Percentiles rank a stretch among this genome's conserved stretches.
These are phyloP conservation scores for Fusarium lyarnte DNA, from an alignment of 2,329 filamentous ascomycete genomes.

Conservation along the genomic window DNA sequence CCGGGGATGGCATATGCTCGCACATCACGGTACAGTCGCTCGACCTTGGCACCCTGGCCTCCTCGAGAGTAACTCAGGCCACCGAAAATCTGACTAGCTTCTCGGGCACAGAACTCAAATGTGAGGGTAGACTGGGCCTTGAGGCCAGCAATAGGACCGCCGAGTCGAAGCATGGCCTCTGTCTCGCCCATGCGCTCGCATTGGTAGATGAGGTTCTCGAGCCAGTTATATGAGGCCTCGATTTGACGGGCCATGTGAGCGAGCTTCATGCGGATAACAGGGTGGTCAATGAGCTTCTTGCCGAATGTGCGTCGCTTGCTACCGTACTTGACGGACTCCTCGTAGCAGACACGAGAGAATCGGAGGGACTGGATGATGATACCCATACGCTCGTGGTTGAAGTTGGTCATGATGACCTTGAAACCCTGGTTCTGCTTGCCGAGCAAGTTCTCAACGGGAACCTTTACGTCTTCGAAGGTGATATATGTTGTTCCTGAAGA, in stretches of 20 bases:
- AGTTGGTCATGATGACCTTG: slow-evolving; percentile 99
- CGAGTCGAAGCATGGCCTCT: slow-evolving; percentile 95
- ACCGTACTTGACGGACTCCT: slow-evolving; percentile 95
- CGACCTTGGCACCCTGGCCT: slow-evolving; percentile 94
- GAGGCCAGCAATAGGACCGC: slow-evolving; percentile 90
- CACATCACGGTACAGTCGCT: slow-evolving; percentile 93
- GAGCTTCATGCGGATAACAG: slow-evolving; percentile 96
- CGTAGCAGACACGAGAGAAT: slow-evolving; percentile 96
- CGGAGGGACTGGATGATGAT: slow-evolving; percentile 98
- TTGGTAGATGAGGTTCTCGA: slow-evolving; percentile 95
- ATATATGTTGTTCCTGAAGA: slow-evolving; percentile 81
- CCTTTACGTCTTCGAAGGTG: slow-evolving; percentile 98
- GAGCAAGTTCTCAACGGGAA: slow-evolving; percentile 97
- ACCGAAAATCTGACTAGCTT: slow-evolving; percentile 97
- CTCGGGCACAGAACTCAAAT: slow-evolving; percentile 97
- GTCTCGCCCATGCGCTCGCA: slow-evolving; percentile 92
- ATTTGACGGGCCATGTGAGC: slow-evolving; percentile 99
- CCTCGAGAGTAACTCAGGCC: slow-evolving; percentile 91
- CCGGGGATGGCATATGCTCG: slow-evolving; percentile 96
- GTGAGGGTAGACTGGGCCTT: slow-evolving; percentile 95
- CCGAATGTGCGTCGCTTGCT: slow-evolving; percentile 97
- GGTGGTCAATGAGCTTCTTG: slow-evolving; percentile 95
- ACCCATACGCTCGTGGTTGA: slow-evolving; percentile 98
- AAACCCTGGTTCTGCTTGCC: slow-evolving; percentile 99
- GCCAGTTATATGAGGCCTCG: slow-evolving; percentile 96